These are phyloP conservation scores for Botryobasidium botryosum DNA, from an alignment of 768 basidiomycete genomes.

Conservation along the genomic window DNA sequence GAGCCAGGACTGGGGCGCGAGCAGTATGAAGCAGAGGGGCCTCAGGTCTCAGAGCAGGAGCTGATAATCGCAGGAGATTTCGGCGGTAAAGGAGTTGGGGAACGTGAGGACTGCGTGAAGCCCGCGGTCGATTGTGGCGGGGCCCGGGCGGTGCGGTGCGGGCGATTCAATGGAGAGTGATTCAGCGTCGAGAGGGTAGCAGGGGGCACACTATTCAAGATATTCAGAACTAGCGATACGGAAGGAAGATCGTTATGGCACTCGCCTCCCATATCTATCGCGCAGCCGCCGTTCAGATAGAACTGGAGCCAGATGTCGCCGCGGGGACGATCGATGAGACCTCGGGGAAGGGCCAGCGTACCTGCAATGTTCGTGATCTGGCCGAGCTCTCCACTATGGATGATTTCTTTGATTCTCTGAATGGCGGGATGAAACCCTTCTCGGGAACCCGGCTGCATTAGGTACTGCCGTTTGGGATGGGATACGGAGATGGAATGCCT, in stretches of 20 bases:
- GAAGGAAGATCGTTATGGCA: no score
- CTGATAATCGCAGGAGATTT: slow-evolving; percentile 23
- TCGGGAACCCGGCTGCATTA: no score
- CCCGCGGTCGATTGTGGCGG: slow-evolving; percentile 18
- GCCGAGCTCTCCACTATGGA: slow-evolving; percentile 40
- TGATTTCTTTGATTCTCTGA: slow-evolving; percentile 34
- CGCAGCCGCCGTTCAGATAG: slow-evolving; percentile 36
- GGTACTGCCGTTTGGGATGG: no score
- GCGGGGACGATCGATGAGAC: slow-evolving; percentile 1
- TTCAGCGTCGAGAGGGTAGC: slow-evolving; percentile 29
- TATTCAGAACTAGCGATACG: no score
- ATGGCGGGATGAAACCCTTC: slow-evolving; percentile 50
- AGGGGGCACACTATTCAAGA: slow-evolving; percentile 30
- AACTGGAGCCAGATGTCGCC: slow-evolving; percentile 36
- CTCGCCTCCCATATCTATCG: slow-evolving; percentile 39
- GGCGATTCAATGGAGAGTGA: slow-evolving; percentile 26
- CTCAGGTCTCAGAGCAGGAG: slow-evolving; percentile 13
- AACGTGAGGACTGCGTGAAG: slow-evolving; percentile 20
- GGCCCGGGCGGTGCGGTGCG: slow-evolving; percentile 11
- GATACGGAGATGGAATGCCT: no score
- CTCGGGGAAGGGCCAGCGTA: slow-evolving; percentile 25
- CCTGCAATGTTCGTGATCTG: slow-evolving; percentile 29
- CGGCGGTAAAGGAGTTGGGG: slow-evolving; percentile 16
- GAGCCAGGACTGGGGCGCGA: slow-evolving; percentile 22
- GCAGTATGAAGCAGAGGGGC: slow-evolving; percentile 24